These are phyloP conservation scores for Acarospora socialis DNA, from an alignment of 2,329 filamentous ascomycete species.

Conservation along the genomic window DNA sequence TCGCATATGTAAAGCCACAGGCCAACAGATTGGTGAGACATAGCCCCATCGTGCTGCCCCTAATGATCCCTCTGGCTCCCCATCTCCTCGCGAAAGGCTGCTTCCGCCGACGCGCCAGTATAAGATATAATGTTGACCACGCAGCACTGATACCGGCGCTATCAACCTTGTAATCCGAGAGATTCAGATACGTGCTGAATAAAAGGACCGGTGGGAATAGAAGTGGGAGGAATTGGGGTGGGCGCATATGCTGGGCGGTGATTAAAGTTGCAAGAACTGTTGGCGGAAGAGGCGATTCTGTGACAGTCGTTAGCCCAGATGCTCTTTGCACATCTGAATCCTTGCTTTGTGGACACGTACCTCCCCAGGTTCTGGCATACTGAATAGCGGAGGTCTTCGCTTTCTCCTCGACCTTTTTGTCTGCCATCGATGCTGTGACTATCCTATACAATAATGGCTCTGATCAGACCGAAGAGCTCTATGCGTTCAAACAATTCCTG, in stretches of 20 bases:
- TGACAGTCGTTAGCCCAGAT: slow-evolving; percentile 12
- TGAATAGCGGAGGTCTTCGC: slow-evolving; percentile 26
- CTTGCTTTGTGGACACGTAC: slow-evolving; percentile 16
- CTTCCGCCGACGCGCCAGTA: slow-evolving; percentile 45
- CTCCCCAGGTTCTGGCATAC: slow-evolving; percentile 29
- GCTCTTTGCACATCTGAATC: slow-evolving; percentile 11
- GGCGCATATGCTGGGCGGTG: slow-evolving; percentile 51
- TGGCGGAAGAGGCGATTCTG: slow-evolving; percentile 51
- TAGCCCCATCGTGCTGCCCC: slow-evolving; percentile 32
- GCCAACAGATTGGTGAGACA: slow-evolving; percentile 32
- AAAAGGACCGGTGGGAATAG: slow-evolving; percentile 52
- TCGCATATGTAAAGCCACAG: slow-evolving; percentile 32
- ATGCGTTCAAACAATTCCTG: not conserved
- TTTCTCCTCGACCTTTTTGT: slow-evolving; percentile 22
- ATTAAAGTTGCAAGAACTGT: slow-evolving; percentile 52
- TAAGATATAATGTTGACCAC: slow-evolving; percentile 51
- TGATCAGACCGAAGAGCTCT: not conserved
- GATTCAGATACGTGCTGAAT: slow-evolving; percentile 51
- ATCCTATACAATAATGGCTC: slow-evolving; percentile 3
- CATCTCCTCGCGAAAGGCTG: slow-evolving; percentile 32
- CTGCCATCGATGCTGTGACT: slow-evolving; percentile 4
- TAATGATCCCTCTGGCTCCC: slow-evolving; percentile 27
- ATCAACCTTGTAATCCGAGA: slow-evolving; percentile 48
- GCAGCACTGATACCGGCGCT: slow-evolving; percentile 49
- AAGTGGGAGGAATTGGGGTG: slow-evolving; percentile 51